Evolutionary conservation across 2,329 filamentous ascomycete species (phyloP), one percentile per base, ranked within the genome.

Genomic region (Zasmidium angulare): DNA sequence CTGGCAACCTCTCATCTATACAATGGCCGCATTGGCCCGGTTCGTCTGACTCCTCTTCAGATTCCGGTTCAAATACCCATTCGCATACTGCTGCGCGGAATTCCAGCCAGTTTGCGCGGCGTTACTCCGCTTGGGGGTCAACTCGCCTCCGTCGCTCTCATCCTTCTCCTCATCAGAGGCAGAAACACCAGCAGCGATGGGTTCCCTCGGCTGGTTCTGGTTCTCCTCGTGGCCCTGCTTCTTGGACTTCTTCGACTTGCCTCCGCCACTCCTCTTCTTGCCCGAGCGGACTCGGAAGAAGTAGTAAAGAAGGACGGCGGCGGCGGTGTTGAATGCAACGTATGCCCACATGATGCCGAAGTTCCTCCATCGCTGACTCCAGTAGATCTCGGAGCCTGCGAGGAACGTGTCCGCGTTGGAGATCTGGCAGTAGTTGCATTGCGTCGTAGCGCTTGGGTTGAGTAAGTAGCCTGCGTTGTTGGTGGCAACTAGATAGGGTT

Each of bases 271-370:
- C 29, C 65, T 66, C 50, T 61, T 57, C 46, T 50, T 58, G 49
- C 53, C 50, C 6, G 52, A 49, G 66, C 72, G 74, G 2, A 88
- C 85, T 14, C 86, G 76, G 67, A 86, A 84, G 20, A 85, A 64
- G 72, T 83, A 91, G 73, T 91, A 91, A 0, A 86, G 73, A 11
- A 79, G 63, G 1, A 89, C 76, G 0, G 87, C 86, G 1, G 81
- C 75, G 43, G 74, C 73, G 43, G 89, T 80, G 66, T 90, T 89
- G 72, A 90, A 88, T 0, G 75, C 60, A 43, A 90, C 81, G 66
- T 83, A 91, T 0, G 78, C 85, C 83, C 86, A 90, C 68, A 90
- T 76, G 46, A 91, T 78, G 1, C 88, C 89, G 59, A 86, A 90
- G 69, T 91, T 89, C 58, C 87, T 79, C 87, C 88, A 90, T 2